Base-by-base conservation (phyloP, 2,329 filamentous ascomycete genomes). In the Pseudogymnoascus sp. region DNA sequence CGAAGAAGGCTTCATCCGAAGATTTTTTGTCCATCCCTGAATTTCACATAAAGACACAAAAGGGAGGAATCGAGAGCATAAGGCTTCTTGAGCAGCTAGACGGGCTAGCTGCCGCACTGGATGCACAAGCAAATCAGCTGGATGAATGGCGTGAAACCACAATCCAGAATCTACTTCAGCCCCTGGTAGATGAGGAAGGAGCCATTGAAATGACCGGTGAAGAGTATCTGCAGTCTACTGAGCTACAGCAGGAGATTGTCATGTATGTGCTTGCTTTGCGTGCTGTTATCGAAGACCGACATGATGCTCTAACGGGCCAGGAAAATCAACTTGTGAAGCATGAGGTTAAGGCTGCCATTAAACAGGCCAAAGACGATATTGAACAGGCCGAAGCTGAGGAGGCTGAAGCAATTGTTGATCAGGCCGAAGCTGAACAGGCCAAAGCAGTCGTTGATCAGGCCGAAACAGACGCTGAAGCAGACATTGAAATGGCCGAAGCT, bases 161-260 rank as follows among this genome's bases (percentile, higher is more conserved):
- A 65, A 82, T 91, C 16, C 82, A 89, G 63, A 83, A 93, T 19
- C 80, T 97, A 8, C 77, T 90, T 10, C 83, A 86, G 66, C 86
- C 90, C 0, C 80, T 98, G 1, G 85, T 98, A 16, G 95, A 98
- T 69, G 87, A 95, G 71, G 92, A 96, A 43, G 85, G 86, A 14
- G 79, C 79, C n/a, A 76, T 83, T 8, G 91, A 96, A 65, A 83
- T 86, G 2, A 93, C 92, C 10, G 95, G 95, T 23, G 89, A 97
- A 65, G 95, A 98, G 73, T 95, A 96, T 67, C 90, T 92, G 69
- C 85, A 90, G 34, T 96, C 93, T 0, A 91, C 92, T 0, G 90
- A 90, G 73, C 83, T 88, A 54, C 93, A 98, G 76, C 93, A 97
- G 66, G 87, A 96, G 72, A 84, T 97, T 45, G 90, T 93, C 75